Base-by-base conservation (phyloP, 169 alveolate species). In the Plasmodium adleri region DNA sequence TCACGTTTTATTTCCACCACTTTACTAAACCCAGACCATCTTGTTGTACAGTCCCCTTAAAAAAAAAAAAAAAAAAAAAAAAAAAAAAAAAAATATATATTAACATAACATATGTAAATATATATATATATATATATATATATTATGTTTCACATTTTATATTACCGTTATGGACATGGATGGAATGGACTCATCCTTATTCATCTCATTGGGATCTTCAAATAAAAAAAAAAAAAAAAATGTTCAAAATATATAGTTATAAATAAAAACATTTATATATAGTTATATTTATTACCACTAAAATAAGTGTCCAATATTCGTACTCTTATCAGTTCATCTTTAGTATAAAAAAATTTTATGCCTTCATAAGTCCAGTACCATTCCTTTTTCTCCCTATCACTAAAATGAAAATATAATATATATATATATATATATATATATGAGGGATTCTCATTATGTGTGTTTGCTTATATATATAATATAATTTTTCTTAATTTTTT, bases 111-210 rank as follows among this genome's bases (percentile, higher is more conserved):
- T 13, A n/a, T 24, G 20, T 24, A n/a, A 24, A 43, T 28, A 24
- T 28, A 3, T 47, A 4, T 45, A 32, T 20, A 4, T 15, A 13
- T 26, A 50, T n/a, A n/a, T n/a, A n/a, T 56, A 70, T 50, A 20
- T 32, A 50, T 17, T 26, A 45, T n/a, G 12, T 9, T 63, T 64
- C 13, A 1, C 47, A 17, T 54, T 24, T 50, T 45, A 43, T 39
- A n/a, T 76, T 76, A 76, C 89, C 68, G 89, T 76, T 26, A 76
- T 76, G n/a, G 89, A 76, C 89, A 76, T 76, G 26, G 89, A 76
- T n/a, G 89, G 89, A 10, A 59, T 26, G 43, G 89, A 47, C 15
- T 76, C 67, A 20, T 76, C 89, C 26, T 76, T 67, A 24, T 71
- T 66, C 28, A 66, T 28, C 17, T 76, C 89, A 60, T 76, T 76